A percentile compares a stretch with the other conserved stretches of the same genome.
Conservation (phyloP, 352 stramenopile genomes). For the Phytophthora colocasiae region DNA sequence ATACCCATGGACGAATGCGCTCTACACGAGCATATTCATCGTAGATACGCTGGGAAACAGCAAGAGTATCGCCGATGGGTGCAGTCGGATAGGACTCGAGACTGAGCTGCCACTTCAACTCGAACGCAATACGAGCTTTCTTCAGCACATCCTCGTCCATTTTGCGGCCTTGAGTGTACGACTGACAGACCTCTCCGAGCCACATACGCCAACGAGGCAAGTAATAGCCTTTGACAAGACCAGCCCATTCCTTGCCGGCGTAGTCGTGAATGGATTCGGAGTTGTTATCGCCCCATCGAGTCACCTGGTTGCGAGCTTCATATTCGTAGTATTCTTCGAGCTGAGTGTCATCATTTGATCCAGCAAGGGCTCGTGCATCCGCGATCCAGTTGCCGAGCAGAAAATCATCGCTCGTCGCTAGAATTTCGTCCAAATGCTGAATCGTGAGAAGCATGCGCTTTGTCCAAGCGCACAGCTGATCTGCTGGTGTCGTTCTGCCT, state of each 20-base stretch:
- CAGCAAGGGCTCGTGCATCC: constrained; percentile 58
- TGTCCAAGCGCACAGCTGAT: constrained; percentile 45
- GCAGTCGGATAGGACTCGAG: constrained; percentile 56
- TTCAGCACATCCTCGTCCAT: constrained; percentile 57
- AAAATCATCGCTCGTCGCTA: constrained; percentile 75
- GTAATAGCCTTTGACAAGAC: constrained; percentile 78
- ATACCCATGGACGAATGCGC: constrained; percentile 12
- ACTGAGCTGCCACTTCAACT: constrained; percentile 75
- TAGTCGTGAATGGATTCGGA: constrained; percentile 80
- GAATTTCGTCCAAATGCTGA: constrained; percentile 59
- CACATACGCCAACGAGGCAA: constrained; percentile 77
- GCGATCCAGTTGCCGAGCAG: constrained; percentile 73
- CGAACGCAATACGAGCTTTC: constrained; percentile 55
- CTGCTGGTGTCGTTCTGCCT: constrained; percentile 29
- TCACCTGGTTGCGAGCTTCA: constrained; percentile 82
- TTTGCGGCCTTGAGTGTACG: constrained; percentile 62
- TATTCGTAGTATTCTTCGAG: constrained; percentile 78
- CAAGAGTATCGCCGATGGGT: constrained; percentile 51
- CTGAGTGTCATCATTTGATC: constrained; percentile 19
- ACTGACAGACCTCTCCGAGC: constrained; percentile 69
- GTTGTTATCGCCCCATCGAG: constrained; percentile 80
- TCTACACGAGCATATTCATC: constrained; percentile 49
- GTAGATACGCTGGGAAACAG: constrained; percentile 62
- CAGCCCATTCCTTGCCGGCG: constrained; percentile 76
- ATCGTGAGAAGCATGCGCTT: constrained; percentile 57